phyloP scores from a whole-genome alignment of 192 early-diverging fungal species.

The Dissophora ornata region DNA sequence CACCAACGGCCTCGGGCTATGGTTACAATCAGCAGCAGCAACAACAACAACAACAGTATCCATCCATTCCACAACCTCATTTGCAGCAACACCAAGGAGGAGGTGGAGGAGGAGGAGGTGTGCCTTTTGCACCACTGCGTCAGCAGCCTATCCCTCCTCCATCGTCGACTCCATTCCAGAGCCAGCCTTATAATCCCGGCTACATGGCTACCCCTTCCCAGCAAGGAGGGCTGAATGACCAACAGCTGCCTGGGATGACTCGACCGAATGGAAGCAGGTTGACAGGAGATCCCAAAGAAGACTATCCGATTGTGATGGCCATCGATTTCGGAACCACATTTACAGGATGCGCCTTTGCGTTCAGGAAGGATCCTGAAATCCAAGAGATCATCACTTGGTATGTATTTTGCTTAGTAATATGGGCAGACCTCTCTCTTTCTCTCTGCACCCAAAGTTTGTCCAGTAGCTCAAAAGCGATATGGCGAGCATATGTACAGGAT shows the following conservation, averaged over 20 bases:
- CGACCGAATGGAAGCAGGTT: constrained; percentile 31
- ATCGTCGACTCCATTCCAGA: constrained; percentile 20
- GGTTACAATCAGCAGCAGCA: constrained; percentile 31
- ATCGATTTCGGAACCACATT: constrained; percentile 61
- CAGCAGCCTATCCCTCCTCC: constrained; percentile 21
- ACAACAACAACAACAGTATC: constrained; percentile 28
- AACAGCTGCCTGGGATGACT: neutral
- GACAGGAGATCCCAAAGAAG: constrained; percentile 51
- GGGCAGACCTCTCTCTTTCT: too few species aligned
- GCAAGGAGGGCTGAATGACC: neutral
- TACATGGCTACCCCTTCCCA: constrained; percentile 14
- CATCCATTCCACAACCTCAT: constrained; percentile 41
- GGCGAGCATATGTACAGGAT: too few species aligned
- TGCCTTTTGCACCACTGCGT: constrained; percentile 21
- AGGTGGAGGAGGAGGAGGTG: constrained; percentile 15
- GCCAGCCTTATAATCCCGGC: constrained; percentile 18
- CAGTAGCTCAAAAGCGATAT: too few species aligned
- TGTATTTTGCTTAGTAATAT: neutral
- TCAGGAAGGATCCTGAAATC: constrained; percentile 60
- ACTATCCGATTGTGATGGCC: constrained; percentile 59
- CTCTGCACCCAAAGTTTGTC: too few species aligned
- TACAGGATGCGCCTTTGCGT: constrained; percentile 64
- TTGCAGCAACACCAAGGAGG: constrained; percentile 15
- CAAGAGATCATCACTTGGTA: constrained; percentile 64
- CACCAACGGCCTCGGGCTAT: constrained; percentile 17